Base-by-base conservation (phyloP, 2,329 filamentous ascomycete species). In the Coniella lustricola region DNA sequence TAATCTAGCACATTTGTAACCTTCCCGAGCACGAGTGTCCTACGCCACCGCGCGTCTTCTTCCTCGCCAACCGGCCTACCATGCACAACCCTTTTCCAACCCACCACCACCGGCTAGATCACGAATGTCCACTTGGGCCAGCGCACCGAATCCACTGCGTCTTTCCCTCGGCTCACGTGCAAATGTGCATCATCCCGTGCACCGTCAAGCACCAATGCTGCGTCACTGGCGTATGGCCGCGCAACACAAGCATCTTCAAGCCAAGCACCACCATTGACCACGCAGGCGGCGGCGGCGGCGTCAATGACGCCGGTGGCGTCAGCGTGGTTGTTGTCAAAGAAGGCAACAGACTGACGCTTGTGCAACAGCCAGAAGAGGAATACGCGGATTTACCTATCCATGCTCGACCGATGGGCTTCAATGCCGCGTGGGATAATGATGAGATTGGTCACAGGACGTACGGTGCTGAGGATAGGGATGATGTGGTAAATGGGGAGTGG, bases 71-170 rank as follows among this genome's bases (percentile, higher is more conserved):
- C 42, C 37, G 37, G 31, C 46, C 50, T 9, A 36, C 36, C 22
- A 9, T 46, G 33, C 31, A 45, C 34, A 39, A 46, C 37, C 46
- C 17, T 10, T 46, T 37, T 29, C 46, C 50, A 13, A 35, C 32
- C 14, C 50, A 52, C 37, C 32, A 52, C 21, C 50, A 52, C 32
- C 46, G 36, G 3, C 46, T 33, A 8, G 42, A 52, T 38, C 31
- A 46, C 42, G 32, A 46, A 22, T 52, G 50, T 29, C 37, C 32
- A 3, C 36, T 34, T 37, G 50, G 50, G 18, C 36, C 41, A 10
- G 41, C 25, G 16, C 50, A 52, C 37, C n/a, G 32, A 13, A 16
- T 52, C 12, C 50, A 52, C 46, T 52, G 50, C 46, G 50, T 46
- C 4, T 52, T 49, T 38, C 33, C 41, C 10, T 38, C 38, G 22